Conservation (phyloP, 192 early-diverging fungal genomes). For the Coemansia sp. region DNA sequence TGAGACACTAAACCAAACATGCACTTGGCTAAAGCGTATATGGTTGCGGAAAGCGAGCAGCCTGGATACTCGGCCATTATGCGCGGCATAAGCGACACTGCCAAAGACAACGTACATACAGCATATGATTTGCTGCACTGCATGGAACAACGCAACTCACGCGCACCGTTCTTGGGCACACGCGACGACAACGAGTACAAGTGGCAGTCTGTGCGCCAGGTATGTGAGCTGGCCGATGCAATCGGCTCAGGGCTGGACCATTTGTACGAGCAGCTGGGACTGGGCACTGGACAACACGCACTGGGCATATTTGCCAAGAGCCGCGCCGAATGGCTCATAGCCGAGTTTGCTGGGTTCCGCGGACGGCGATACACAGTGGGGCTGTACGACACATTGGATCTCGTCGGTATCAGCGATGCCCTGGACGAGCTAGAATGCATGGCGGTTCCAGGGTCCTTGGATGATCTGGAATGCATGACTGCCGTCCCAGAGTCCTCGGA, state of each 20-base stretch:
- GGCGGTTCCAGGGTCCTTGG: too few relatives aligned
- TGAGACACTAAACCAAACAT: neutral
- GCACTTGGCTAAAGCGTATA: slow-evolving; percentile 8
- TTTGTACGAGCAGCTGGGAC: slow-evolving; percentile 53
- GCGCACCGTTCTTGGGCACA: slow-evolving; percentile 64
- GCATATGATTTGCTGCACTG: slow-evolving; percentile 34
- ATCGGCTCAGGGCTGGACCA: slow-evolving; percentile 69
- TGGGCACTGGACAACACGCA: slow-evolving; percentile 13
- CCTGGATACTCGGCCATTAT: slow-evolving; percentile 41
- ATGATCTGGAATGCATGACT: too few relatives aligned
- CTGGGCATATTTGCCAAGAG: slow-evolving; percentile 74
- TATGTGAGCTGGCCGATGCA: slow-evolving; percentile 59
- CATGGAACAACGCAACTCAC: slow-evolving; percentile 56
- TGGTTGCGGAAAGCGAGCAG: slow-evolving; percentile 25
- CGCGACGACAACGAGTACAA: slow-evolving; percentile 60
- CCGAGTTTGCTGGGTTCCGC: slow-evolving; percentile 63
- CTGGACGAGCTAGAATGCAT: slow-evolving; percentile 56
- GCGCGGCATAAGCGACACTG: slow-evolving; percentile 21
- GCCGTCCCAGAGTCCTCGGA: too few relatives aligned
- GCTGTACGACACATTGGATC: slow-evolving; percentile 85
- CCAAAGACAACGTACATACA: slow-evolving; percentile 26
- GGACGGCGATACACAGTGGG: slow-evolving; percentile 67
- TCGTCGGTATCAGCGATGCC: slow-evolving; percentile 80
- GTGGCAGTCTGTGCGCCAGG: slow-evolving; percentile 68
- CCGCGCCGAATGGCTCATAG: slow-evolving; percentile 70